Evolutionary conservation across 306 rosid genomes (phyloP).

Genomic region (Arachis hypogaea): DNA sequence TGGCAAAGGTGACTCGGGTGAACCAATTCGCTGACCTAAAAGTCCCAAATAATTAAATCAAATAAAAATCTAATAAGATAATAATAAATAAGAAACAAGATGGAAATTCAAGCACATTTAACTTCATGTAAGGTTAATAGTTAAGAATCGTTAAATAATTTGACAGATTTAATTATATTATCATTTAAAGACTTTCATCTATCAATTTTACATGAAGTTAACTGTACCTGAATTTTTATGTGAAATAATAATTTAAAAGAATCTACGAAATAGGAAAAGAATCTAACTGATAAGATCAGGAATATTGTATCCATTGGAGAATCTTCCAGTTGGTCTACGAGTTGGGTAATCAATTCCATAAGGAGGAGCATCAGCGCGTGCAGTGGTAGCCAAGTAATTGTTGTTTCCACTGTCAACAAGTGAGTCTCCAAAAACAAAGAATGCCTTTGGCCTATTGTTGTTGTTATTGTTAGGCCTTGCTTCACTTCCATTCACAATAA

Average conservation of each 20-base stretch:
- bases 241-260: not conserved
- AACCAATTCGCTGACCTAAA: constrained; percentile 67
- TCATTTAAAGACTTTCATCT: too few species aligned
- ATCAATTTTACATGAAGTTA: too few species aligned
- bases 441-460: constrained; percentile 42
- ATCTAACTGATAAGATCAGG: constrained; percentile 78
- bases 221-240: too few species aligned
- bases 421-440: constrained; percentile 82
- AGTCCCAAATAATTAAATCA: not conserved
- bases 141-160: too few species aligned
- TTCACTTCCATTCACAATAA: constrained; percentile 23
- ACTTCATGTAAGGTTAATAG: too few species aligned
- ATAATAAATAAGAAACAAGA: too few species aligned
- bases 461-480: constrained; percentile 16
- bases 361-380: constrained; percentile 73
- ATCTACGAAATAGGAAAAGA: not conserved
- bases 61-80: too few species aligned
- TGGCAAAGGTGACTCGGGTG: constrained; percentile 61
- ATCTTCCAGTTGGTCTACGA: constrained; percentile 73
- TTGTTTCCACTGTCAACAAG: constrained; percentile 81
- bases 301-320: constrained; percentile 77
- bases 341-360: constrained; percentile 79
- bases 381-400: constrained; percentile 73
- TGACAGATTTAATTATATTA: too few species aligned
- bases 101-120: too few species aligned